Conservation (phyloP, 257 asterid genomes). For the Solanum pimpinellifolium region DNA sequence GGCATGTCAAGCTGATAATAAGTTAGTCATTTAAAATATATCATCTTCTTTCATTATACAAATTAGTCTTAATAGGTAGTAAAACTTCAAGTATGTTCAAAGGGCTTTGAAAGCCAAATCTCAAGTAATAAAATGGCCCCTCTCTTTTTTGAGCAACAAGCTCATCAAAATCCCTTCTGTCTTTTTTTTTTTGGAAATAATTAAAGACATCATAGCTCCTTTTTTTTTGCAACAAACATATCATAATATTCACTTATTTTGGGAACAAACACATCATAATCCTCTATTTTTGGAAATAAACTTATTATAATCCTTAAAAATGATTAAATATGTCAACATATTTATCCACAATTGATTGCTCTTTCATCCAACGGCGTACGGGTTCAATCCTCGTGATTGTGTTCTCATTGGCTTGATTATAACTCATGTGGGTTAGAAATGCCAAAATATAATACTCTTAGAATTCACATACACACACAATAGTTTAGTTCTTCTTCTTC, state of each 20-base stretch:
- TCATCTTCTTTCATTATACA: neutral
- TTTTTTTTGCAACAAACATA: neutral
- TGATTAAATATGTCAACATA: neutral
- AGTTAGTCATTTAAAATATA: too few relatives aligned
- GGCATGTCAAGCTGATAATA: too few relatives aligned
- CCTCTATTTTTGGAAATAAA: neutral
- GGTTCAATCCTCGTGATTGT: conserved; percentile 19
- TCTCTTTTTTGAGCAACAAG: too few relatives aligned
- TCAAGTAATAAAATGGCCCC: too few relatives aligned
- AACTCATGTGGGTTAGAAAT: conserved; percentile 27
- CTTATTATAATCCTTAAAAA: neutral
- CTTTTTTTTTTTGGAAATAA: too few relatives aligned
- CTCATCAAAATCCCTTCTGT: too few relatives aligned
- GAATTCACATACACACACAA: neutral
- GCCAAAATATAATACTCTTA: neutral
- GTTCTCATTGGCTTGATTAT: conserved; percentile 12
- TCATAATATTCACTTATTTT: neutral
- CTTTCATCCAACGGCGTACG: conserved; percentile 26
- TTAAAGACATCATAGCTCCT: too few relatives aligned
- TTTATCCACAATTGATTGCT: conserved; percentile 10
- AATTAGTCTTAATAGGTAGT: neutral
- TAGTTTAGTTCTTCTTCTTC: neutral
- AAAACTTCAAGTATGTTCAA: neutral
- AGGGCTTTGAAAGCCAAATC: too few relatives aligned
- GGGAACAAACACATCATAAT: neutral